These are phyloP conservation scores for Corchorus capsularis DNA, from an alignment of 345 rosid genomes.

Conservation along the genomic window DNA sequence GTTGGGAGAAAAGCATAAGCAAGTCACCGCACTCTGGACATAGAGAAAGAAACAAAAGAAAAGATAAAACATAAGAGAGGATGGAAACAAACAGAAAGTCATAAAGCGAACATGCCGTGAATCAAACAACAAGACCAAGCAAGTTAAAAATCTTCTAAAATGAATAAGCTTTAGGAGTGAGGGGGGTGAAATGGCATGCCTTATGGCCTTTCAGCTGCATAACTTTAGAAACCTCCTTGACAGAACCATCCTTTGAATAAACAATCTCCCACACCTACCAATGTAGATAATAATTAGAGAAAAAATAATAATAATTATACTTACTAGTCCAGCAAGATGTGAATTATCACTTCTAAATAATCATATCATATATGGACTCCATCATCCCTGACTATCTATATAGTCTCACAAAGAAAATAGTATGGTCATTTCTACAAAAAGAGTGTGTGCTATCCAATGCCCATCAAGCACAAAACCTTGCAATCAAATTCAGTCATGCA, in stretches of 20 bases:
- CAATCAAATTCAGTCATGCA: neutral
- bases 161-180: neutral
- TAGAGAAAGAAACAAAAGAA: constrained; percentile 24
- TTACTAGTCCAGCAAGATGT: no score
- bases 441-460: neutral
- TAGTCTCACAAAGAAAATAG: neutral
- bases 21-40: constrained; percentile 93
- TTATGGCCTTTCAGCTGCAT: constrained; percentile 99
- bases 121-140: constrained; percentile 1
- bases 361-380: neutral
- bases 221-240: constrained; percentile 78
- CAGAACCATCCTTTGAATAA: constrained; percentile 92
- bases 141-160: neutral
- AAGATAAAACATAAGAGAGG: constrained; percentile 20
- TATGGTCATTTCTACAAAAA: neutral
- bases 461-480: neutral
- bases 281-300: constrained; percentile 20
- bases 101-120: neutral
- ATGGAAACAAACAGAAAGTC: constrained; percentile 16
- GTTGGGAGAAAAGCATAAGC: constrained; percentile 86
- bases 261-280: constrained; percentile 96
- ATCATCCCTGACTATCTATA: neutral
- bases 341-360: neutral
- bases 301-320: neutral
- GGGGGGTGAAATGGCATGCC: constrained; percentile 36